Base-by-base conservation (phyloP, 768 basidiomycete species). In the Glaciozyma martinii region DNA sequence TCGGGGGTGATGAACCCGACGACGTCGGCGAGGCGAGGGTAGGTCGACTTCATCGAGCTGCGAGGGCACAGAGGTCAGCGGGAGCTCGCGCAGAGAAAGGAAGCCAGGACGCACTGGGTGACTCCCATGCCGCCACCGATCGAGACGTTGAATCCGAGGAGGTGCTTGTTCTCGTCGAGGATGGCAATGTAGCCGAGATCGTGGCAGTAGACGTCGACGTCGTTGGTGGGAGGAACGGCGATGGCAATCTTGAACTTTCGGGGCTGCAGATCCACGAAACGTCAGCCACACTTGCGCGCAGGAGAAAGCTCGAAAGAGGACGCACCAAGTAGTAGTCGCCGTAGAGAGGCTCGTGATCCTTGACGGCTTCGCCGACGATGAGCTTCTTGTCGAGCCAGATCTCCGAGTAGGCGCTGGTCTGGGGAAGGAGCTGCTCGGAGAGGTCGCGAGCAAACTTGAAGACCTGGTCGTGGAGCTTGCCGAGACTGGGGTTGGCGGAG, bases 51-150 rank as follows among this genome's bases (percentile, higher is more conserved):
- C 82, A 90, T 94, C 42, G 91, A 91, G 72, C 69, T 70, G 56
- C 54, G 19, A 16, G 47, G 18, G 33, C n/a, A 15, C 18, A 19
- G 21, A n/a, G 12, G 30, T 30, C 12, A 61, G 54, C 47, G 7
- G 32, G 19, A 23, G 37, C 19, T 59, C 57, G 25, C 19, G 44
- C 18, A 1, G 32, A 37, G 46, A 23, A 12, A 18, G 23, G 18
- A 12, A 49, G 21, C 9, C 21, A 21, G 19, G 25, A 65, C 69
- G 46, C 49, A 70, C 64, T 98, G 94, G 1, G 95, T 98, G 52
- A 97, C 95, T 77, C 95, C 95, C 95, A 99, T 99, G 56, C 95
- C 95, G 71, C 95, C 95, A 62, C 95, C 95, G 52, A 90, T 80
- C 21, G 86, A 78, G 59, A 99, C 92, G 75, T 99, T 95, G 82